These are phyloP conservation scores for Phaseolus coccineus DNA, from an alignment of 331 rosid species.

Conservation along the genomic window DNA sequence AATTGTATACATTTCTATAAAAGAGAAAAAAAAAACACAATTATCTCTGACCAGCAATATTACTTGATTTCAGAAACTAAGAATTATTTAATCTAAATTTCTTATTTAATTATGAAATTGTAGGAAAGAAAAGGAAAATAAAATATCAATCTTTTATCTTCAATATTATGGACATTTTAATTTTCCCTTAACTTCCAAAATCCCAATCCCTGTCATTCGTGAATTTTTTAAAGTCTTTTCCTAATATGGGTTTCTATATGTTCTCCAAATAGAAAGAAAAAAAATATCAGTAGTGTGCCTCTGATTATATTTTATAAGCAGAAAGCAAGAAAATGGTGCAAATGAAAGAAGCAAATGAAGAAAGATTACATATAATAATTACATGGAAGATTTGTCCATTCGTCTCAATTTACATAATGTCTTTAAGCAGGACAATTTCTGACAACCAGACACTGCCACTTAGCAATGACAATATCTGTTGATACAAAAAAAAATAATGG, in stretches of 20 bases:
- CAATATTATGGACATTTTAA: too few species aligned
- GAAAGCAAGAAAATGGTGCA: not conserved
- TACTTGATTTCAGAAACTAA: too few species aligned
- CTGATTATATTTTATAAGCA: too few species aligned
- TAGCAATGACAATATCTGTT: not conserved
- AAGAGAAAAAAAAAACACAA: too few species aligned
- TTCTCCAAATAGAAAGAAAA: not conserved
- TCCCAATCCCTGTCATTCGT: not conserved
- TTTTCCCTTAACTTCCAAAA: not conserved
- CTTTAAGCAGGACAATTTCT: not conserved
- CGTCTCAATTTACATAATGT: constrained; percentile 39
- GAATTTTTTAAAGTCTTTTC: not conserved
- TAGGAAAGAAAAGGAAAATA: too few species aligned
- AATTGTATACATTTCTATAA: too few species aligned
- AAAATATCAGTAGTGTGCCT: too few species aligned
- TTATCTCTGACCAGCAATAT: too few species aligned
- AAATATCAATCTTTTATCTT: not conserved
- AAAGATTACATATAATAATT: constrained; percentile 39
- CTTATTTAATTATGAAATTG: too few species aligned
- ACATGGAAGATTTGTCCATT: constrained; percentile 40
- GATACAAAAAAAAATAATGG: not conserved
- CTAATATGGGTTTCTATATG: not conserved
- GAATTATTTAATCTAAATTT: too few species aligned
- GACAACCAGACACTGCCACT: constrained; percentile 30
- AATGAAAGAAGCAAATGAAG: not conserved